Evolutionary conservation across 2,329 filamentous ascomycete species (phyloP), one percentile per base, ranked within the genome.

Genomic region (Seiridium unicorne): DNA sequence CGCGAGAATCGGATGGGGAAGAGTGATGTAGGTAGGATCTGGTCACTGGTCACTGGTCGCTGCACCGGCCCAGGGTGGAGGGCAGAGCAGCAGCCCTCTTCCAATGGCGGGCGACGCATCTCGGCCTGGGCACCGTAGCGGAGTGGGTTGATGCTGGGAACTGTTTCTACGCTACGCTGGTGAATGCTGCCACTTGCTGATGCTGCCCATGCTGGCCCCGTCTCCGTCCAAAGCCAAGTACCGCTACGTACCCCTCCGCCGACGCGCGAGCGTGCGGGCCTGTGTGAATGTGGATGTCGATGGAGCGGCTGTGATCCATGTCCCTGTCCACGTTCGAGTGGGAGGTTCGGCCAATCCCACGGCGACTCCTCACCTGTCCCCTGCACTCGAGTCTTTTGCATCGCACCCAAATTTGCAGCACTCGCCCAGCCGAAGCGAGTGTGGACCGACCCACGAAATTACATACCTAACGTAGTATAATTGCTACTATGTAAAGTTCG

Each of bases 391-490:
- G 13, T 46, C 44, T 48, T 38, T 31, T 35, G n/a, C 38, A 31
- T 44, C 10, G 49, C 58, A 54, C 55, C 31, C 48, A 53, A 54
- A 55, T 40, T 42, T 55, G 46, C 35, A 59, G 42, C 44, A 44
- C 46, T 58, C 38, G 40, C 51, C 57, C 59, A 42, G 49, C 55
- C 60, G 59, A 63, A 60, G 55, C 59, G 40, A 61, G 13, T 38
- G 49, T 53, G 49, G 49, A 38, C 35, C 32, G 35, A 13, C 49
- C 49, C 34, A 53, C 49, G 49, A 53, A 38, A 53, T 53, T 53
- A 53, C 49, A 53, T 53, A 42, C 38, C 7, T 42, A 42, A 11
- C 13, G 2, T 42, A 53, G 49, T 53, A 53, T 53, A 53, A 53
- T 53, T 53, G 34, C 49, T 53, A 35, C 49, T 35, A 53, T 53